Conservation (phyloP, 1,284 basidiomycete genomes). For the Ceratorhiza oryzae-sativae region DNA sequence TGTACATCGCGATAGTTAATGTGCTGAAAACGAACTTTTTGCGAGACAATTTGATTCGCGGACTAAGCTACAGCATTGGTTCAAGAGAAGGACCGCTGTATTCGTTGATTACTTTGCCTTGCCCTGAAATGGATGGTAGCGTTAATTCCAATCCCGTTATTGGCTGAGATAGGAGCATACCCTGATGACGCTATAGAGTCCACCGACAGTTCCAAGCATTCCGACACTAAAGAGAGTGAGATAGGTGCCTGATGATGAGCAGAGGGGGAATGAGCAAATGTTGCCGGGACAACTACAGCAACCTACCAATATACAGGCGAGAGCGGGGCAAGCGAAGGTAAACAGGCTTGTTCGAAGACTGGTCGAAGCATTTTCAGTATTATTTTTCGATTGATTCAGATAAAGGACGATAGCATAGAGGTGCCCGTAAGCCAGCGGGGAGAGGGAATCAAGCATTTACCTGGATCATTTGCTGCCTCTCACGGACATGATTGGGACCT, state of each 20-base stretch:
- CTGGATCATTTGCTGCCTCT: slow-evolving; percentile 71
- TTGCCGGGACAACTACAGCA: background rate
- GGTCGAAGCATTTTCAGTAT: background rate
- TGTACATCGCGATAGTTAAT: too few relatives aligned
- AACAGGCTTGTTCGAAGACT: slow-evolving; percentile 55
- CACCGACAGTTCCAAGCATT: slow-evolving; percentile 60
- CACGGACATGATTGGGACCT: slow-evolving; percentile 70
- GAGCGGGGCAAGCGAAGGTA: slow-evolving; percentile 59
- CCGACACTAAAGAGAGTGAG: slow-evolving; percentile 62
- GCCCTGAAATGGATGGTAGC: slow-evolving; percentile 4
- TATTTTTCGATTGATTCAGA: background rate
- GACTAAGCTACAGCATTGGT: background rate
- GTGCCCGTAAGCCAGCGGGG: background rate
- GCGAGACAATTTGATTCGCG: slow-evolving; percentile 13
- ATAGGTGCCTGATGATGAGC: slow-evolving; percentile 58
- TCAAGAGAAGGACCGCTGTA: background rate
- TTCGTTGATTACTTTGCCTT: slow-evolving; percentile 10
- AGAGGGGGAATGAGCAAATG: background rate
- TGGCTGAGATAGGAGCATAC: slow-evolving; percentile 49
- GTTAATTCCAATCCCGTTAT: background rate
- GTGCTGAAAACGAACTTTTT: background rate
- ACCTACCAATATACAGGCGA: slow-evolving; percentile 58
- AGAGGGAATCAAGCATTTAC: slow-evolving; percentile 51
- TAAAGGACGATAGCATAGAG: background rate
- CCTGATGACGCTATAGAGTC: slow-evolving; percentile 59